Evolutionary conservation across 2,329 filamentous ascomycete species (phyloP), one percentile per base, ranked within the genome.

Genomic region (Colletotrichum incanum): DNA sequence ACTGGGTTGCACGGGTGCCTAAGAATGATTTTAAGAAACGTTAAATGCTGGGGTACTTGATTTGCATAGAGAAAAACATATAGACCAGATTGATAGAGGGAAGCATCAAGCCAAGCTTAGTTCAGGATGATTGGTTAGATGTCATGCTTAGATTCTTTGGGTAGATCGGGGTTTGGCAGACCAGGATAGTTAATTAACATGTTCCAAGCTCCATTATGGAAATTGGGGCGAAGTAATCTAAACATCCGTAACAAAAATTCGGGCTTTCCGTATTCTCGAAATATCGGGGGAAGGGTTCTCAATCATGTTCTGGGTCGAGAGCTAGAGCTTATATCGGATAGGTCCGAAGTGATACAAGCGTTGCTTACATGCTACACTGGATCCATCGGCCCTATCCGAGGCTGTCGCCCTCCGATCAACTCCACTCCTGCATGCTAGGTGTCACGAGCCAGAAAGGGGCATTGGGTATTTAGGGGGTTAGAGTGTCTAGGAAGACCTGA

Each of bases 1-100:
- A 89, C 73, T 89, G 84, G 83, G 55, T 85, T 61, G 78, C 77
- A 0, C 73, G 82, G 26, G 81, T 84, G 1, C 79, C 79, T 0
- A 78, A 74, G 26, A 77, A 76, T 8, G 69, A 59, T 31, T 72
- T 72, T 58, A 72, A 72, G 14, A 71, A 63, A 23, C 28, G 37
- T 4, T 45, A 3, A 11, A 12, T 12, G 12, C 7, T 3, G 5
- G 5, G 16, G 28, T 28, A 37, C 1, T 26, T 26, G 12, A 45
- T 16, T 23, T n/a, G 2, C 14, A 2, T 7, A 23, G 18, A 34
- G 26, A 16, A 14, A 9, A 14, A 23, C n/a, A 11, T 11, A 12
- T 14, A 23, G n/a, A 26, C 9, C 2, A 23, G 20, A 23, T 23
- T 23, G 3, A 52, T 31, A 8, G 28, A 31, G 3, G 49, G 9